Percentiles rank a stretch among this genome's conserved stretches.
Conservation (phyloP, 495 filamentous ascomycete genomes). For the Xylaria cubensis region DNA sequence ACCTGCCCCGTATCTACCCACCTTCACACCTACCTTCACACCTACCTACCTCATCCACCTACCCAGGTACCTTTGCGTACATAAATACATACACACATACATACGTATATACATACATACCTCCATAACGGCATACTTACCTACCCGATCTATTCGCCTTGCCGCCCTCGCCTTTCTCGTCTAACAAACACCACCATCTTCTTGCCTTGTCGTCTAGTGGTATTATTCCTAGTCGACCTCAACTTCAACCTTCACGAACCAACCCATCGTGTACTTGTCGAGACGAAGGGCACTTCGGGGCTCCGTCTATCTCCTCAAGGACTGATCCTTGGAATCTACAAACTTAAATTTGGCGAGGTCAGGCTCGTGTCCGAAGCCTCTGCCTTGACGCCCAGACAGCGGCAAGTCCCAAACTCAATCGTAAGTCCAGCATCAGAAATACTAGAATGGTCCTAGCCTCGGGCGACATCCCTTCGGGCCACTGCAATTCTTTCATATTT, state of each 20-base stretch:
- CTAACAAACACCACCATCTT: neutral
- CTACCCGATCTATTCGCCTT: neutral
- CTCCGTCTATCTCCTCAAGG: neutral
- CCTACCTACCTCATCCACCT: neutral
- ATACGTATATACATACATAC: neutral
- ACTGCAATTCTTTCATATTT: neutral
- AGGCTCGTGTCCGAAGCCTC: slow-evolving; percentile 11
- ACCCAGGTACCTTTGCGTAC: neutral
- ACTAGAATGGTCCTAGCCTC: neutral
- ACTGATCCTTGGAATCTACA: neutral
- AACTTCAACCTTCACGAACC: neutral
- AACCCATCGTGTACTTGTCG: neutral
- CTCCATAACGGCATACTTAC: neutral
- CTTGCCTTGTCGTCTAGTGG: neutral
- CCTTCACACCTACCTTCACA: too few species aligned
- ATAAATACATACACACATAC: neutral
- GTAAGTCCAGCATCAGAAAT: slow-evolving; percentile 21
- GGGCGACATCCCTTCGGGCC: neutral
- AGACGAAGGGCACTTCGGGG: neutral
- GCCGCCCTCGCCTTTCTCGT: neutral
- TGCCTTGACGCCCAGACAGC: neutral
- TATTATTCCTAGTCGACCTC: neutral
- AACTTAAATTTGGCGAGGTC: neutral
- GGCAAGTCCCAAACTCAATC: slow-evolving; percentile 35
- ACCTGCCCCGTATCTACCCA: too few species aligned